Percentiles rank a stretch among this genome's conserved stretches.
These are phyloP conservation scores for Pisolithus orientalis DNA, from an alignment of 768 basidiomycete genomes.

Conservation along the genomic window DNA sequence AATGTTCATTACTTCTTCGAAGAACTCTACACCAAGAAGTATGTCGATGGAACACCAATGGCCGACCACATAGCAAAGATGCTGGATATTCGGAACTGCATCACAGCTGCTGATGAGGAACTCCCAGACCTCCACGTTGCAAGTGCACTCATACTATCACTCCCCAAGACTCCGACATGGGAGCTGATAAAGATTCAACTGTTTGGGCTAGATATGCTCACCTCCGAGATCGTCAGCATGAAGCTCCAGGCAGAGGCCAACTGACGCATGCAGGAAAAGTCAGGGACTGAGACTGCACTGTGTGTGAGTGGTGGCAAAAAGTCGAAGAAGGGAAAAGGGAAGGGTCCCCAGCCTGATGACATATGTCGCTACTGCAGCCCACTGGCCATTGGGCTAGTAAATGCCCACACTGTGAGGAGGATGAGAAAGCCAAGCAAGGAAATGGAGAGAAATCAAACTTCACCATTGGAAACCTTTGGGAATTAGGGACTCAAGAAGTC, in stretches of 20 bases:
- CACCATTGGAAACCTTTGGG: neutral
- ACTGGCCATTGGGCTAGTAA: conserved; percentile 15
- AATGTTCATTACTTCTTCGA: conserved; percentile 10
- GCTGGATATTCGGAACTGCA: conserved; percentile 6
- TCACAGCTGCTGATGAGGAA: conserved; percentile 5
- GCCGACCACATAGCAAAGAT: conserved; percentile 9
- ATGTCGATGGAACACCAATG: conserved; percentile 4
- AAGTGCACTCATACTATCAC: conserved; percentile 3
- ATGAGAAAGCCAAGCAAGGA: neutral
- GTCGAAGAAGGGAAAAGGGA: neutral
- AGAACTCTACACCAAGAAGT: conserved; percentile 8
- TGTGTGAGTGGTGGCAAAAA: neutral
- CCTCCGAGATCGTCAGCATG: conserved; percentile 2
- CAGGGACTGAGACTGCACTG: neutral
- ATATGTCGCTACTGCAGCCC: neutral
- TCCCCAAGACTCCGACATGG: conserved; percentile 2
- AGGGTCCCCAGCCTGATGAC: neutral
- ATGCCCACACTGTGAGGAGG: conserved; percentile 10
- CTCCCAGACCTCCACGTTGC: conserved; percentile 2
- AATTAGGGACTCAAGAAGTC: neutral
- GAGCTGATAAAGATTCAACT: conserved; percentile 1
- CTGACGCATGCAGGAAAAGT: neutral
- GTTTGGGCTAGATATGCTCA: neutral
- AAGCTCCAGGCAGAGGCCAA: conserved; percentile 4
- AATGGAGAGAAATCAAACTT: neutral